These are phyloP conservation scores for Amorphotheca resinae DNA, from an alignment of 495 filamentous ascomycete species.

Conservation along the genomic window DNA sequence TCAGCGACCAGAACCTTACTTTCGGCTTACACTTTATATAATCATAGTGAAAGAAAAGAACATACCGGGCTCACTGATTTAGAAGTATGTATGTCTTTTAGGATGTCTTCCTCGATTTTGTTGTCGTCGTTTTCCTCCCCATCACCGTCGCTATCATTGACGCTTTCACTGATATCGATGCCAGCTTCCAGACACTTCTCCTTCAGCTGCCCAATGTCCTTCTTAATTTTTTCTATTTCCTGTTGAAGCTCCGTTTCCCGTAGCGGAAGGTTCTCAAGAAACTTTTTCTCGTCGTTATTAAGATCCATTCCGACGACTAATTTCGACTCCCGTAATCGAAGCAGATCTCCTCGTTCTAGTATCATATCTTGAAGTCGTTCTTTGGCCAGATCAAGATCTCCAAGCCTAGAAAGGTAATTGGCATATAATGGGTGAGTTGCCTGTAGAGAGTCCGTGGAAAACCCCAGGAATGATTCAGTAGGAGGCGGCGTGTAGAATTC, in stretches of 20 bases:
- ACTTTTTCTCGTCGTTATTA: neutral
- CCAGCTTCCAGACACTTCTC: constrained; percentile 7
- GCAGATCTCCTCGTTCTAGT: neutral
- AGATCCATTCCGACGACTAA: neutral
- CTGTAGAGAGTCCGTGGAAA: neutral
- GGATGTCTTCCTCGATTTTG: no score
- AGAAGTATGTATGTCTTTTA: no score
- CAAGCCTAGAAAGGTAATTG: constrained; percentile 6
- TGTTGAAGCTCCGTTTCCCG: constrained; percentile 1
- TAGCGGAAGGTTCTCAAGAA: neutral
- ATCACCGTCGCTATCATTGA: neutral
- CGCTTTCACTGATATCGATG: constrained; percentile 5
- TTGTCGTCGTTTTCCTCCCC: no score
- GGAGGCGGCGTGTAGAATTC: neutral
- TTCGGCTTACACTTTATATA: no score
- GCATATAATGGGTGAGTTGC: constrained; percentile 6
- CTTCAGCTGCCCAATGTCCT: constrained; percentile 6
- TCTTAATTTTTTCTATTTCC: constrained; percentile 7
- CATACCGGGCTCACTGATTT: no score
- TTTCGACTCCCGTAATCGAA: neutral
- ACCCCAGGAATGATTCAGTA: no score
- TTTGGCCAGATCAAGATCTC: constrained; percentile 10
- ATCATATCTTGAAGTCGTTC: constrained; percentile 4
- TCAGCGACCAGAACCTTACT: no score
- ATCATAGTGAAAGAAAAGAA: no score